Conservation (phyloP, 2,329 filamentous ascomycete species). For the Xylariaceae sp. region DNA sequence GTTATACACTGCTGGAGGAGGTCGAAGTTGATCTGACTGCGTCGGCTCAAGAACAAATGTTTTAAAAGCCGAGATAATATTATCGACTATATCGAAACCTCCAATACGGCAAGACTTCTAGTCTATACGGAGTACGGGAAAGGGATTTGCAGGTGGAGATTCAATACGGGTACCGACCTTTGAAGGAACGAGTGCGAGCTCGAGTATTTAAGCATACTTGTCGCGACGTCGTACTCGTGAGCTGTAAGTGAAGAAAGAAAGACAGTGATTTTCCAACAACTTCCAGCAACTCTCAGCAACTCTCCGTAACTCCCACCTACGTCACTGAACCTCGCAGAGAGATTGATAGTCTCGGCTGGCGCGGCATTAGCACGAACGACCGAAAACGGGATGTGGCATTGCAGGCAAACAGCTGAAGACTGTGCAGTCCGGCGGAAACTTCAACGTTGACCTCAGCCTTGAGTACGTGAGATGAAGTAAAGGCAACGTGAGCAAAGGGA, state of each 20-base stretch:
- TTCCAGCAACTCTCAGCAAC: background rate
- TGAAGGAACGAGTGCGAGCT: background rate
- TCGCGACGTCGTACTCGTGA: background rate
- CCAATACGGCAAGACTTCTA: too few species aligned
- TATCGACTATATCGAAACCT: too few species aligned
- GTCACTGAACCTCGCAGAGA: background rate
- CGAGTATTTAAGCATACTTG: background rate
- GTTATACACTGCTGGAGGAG: background rate
- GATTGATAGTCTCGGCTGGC: background rate
- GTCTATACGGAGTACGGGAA: background rate
- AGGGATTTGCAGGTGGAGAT: background rate
- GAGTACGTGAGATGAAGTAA: background rate
- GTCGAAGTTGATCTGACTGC: background rate
- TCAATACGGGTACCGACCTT: background rate
- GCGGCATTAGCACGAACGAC: background rate
- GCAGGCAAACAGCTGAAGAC: constrained; percentile 10
- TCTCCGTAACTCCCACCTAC: background rate
- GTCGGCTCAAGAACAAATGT: background rate
- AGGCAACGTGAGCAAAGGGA: background rate
- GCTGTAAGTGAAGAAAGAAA: background rate
- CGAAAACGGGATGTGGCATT: constrained; percentile 9
- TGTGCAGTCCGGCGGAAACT: background rate
- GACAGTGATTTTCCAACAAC: background rate
- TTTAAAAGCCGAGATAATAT: background rate
- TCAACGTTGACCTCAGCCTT: background rate